Base-by-base conservation (phyloP, 805 yeast genomes). In the Kodamaea hsintzibuensis region DNA sequence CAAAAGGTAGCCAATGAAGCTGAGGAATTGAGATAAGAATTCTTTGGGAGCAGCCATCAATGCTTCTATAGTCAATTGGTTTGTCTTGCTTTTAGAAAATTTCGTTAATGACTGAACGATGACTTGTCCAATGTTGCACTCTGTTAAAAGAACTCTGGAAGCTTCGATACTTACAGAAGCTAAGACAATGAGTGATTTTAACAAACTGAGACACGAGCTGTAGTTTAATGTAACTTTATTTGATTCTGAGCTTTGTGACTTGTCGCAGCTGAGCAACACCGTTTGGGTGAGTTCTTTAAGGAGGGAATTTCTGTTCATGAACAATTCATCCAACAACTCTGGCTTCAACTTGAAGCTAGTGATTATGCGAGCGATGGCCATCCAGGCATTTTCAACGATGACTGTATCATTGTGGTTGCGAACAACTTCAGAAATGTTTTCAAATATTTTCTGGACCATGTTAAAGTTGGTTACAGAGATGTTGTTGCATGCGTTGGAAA, bases 31-130 rank as follows among this genome's bases (percentile, higher is more conserved):
- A 1, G 80, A 59, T 16, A 88, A 67, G 27, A 88, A 64, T n/a
- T 84, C 87, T 59, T 84, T 86, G 0, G 93, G 91, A 1, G 85
- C 81, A 51, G 85, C 82, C 83, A 89, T 86, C 40, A 91, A 68
- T 0, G 89, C 82, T 62, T 89, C 96, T 46, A 86, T 81, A 4
- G 90, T 73, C 1, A 82, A 65, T 2, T 45, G 38, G 7, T 46
- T 57, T 25, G 51, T 25, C 47, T 47, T 58, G 58, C 7, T 58
- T 53, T 79, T 80, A 9, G 81, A 76, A 60, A 78, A 84, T 42
- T 77, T 79, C 19, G 80, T 73, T 52, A 89, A 68, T 1, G 86
- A 76, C n/a, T 74, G 67, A 14, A 69, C 67, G 3, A 89, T 68
- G 12, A 79, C 66, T 7, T 73, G 72, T 0, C 84, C 82, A 16